Percentiles rank a stretch among this genome's conserved stretches.
Conservation (phyloP, 1,284 basidiomycete species). For the Naganishia sp. region DNA sequence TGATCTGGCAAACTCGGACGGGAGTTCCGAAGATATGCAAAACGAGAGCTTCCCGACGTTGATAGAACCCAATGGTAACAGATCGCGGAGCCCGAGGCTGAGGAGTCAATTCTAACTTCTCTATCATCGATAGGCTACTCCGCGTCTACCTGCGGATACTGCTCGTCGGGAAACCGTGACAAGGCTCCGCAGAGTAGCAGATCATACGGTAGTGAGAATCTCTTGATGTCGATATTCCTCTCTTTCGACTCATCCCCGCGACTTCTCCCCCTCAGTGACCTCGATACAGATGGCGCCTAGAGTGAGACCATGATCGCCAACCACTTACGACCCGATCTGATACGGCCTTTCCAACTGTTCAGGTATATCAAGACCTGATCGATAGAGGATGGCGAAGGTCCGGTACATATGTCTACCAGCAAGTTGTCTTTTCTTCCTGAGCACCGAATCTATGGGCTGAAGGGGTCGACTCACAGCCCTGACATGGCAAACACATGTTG, state of each 20-base stretch:
- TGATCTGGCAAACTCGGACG: neutral
- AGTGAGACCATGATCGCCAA: constrained; percentile 33
- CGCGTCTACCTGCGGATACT: constrained; percentile 57
- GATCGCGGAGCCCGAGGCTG: too few species aligned
- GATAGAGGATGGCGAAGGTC: constrained; percentile 87
- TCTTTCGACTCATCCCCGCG: constrained; percentile 26
- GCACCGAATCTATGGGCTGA: neutral
- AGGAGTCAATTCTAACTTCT: neutral
- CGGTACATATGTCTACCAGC: constrained; percentile 66
- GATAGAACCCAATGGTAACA: constrained; percentile 31
- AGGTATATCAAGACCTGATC: constrained; percentile 63
- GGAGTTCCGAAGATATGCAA: neutral
- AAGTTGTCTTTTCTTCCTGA: constrained; percentile 7
- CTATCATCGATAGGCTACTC: constrained; percentile 38
- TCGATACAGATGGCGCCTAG: constrained; percentile 42
- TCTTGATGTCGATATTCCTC: neutral
- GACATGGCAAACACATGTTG: constrained; percentile 81
- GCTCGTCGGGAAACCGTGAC: constrained; percentile 49
- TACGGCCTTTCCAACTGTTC: neutral
- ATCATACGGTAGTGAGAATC: constrained; percentile 54
- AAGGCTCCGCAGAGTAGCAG: constrained; percentile 41
- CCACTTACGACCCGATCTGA: neutral
- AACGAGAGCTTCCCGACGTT: constrained; percentile 23
- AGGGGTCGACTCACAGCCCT: constrained; percentile 64
- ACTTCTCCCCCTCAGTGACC: constrained; percentile 31